Evolutionary conservation across 495 filamentous ascomycete species (phyloP).

Genomic region (Xylaria scruposa): DNA sequence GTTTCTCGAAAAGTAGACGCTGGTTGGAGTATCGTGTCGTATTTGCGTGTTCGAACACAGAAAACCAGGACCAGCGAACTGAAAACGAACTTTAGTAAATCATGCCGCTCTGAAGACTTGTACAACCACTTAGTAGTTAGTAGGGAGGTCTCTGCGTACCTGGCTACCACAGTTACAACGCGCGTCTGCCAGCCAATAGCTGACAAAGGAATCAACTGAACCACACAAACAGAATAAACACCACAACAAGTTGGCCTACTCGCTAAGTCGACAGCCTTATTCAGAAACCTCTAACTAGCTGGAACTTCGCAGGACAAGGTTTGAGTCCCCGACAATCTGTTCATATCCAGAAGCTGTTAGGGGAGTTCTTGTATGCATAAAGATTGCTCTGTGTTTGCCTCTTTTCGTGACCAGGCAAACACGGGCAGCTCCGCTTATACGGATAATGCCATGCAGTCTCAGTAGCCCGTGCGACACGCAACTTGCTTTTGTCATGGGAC

Average conservation of each 20-base stretch:
- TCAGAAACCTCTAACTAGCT: constrained; percentile 2
- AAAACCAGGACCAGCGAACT: not conserved
- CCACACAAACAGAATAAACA: not conserved
- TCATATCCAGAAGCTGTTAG: not conserved
- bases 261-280: constrained; percentile 7
- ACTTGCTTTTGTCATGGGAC: no score
- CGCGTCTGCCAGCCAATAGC: not conserved
- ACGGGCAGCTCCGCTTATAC: no score
- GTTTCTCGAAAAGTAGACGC: not conserved
- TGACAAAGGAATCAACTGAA: not conserved
- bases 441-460: no score
- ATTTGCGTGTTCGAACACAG: not conserved
- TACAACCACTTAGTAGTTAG: not conserved
- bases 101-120: not conserved
- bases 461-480: no score
- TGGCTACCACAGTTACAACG: not conserved
- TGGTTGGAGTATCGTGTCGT: not conserved
- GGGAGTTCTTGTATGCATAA: not conserved
- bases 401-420: no score
- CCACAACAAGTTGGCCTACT: constrained; percentile 7
- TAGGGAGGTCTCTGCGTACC: not conserved
- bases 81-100: not conserved
- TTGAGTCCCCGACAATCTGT: not conserved
- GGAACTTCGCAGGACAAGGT: constrained; percentile 9
- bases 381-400: no score